Percentiles rank a stretch among this genome's conserved stretches.
These are phyloP conservation scores for Fusarium fracticaudum DNA, from an alignment of 2,329 filamentous ascomycete species.

Conservation along the genomic window DNA sequence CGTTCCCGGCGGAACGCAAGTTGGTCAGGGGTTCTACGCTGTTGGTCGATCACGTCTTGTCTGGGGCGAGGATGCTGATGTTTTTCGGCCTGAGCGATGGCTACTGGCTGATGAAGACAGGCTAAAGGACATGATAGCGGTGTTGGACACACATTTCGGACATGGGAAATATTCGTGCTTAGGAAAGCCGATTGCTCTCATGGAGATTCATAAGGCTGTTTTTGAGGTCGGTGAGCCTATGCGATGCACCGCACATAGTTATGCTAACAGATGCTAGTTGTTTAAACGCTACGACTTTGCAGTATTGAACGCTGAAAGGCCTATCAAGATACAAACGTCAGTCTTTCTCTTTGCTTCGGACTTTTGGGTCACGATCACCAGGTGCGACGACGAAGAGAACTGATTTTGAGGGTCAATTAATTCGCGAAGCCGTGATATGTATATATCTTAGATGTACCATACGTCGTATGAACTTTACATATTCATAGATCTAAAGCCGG, in stretches of 20 bases:
- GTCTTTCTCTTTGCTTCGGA: conserved; percentile 49
- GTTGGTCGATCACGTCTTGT: conserved; percentile 58
- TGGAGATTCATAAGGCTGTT: conserved; percentile 60
- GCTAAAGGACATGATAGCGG: conserved; percentile 48
- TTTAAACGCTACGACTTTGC: conserved; percentile 48
- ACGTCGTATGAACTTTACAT: neutral
- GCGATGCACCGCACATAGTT: accelerated
- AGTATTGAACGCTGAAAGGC: conserved; percentile 45
- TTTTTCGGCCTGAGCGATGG: conserved; percentile 66
- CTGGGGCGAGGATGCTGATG: conserved; percentile 62
- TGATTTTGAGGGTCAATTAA: neutral
- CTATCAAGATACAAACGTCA: conserved; percentile 47
- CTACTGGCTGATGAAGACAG: conserved; percentile 49
- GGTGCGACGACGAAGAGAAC: neutral
- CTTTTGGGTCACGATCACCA: conserved; percentile 48
- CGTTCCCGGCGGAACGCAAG: conserved; percentile 61
- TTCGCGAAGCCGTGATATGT: neutral
- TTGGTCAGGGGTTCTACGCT: conserved; percentile 66
- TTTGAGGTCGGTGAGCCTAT: conserved; percentile 52
- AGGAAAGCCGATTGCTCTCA: conserved; percentile 58
- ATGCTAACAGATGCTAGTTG: conserved; percentile 34
- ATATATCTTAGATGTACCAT: neutral
- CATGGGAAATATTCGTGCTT: conserved; percentile 57
- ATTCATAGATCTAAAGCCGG: neutral
- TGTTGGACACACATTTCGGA: conserved; percentile 56